These are phyloP conservation scores for Graphiopsis chlorocephala DNA, from an alignment of 2,329 filamentous ascomycete genomes.

Conservation along the genomic window DNA sequence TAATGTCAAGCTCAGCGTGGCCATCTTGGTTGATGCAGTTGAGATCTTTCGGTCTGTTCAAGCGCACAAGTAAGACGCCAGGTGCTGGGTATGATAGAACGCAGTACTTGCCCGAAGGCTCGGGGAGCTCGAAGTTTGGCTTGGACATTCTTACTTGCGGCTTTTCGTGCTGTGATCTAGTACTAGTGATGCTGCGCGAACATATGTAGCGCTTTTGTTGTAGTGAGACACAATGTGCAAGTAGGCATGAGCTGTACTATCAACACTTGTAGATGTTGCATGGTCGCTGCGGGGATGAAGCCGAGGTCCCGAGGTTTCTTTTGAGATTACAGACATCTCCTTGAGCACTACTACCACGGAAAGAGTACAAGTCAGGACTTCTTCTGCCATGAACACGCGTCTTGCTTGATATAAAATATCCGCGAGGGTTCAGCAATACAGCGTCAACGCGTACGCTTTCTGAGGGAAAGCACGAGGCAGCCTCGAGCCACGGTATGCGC, in stretches of 20 bases:
- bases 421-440: neutral
- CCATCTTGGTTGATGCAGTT: constrained; percentile 36
- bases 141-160: constrained; percentile 14
- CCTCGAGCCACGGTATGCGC: neutral
- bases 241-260: neutral
- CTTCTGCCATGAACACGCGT: neutral
- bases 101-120: constrained; percentile 26
- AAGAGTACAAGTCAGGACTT: neutral
- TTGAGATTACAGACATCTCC: neutral
- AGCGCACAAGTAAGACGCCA: constrained; percentile 32
- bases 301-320: neutral
- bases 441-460: neutral
- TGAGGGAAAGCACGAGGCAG: neutral
- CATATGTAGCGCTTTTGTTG: neutral
- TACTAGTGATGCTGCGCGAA: neutral
- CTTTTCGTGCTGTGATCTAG: neutral
- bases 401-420: no score
- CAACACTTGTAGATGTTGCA: neutral
- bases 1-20: constrained; percentile 31
- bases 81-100: constrained; percentile 34
- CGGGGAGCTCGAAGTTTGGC: constrained; percentile 23
- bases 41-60: constrained; percentile 36
- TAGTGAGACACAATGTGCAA: neutral
- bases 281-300: neutral
- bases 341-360: neutral